Conservation (phyloP, 2,329 filamentous ascomycete genomes). For the Pseudopyricularia cyperi region DNA sequence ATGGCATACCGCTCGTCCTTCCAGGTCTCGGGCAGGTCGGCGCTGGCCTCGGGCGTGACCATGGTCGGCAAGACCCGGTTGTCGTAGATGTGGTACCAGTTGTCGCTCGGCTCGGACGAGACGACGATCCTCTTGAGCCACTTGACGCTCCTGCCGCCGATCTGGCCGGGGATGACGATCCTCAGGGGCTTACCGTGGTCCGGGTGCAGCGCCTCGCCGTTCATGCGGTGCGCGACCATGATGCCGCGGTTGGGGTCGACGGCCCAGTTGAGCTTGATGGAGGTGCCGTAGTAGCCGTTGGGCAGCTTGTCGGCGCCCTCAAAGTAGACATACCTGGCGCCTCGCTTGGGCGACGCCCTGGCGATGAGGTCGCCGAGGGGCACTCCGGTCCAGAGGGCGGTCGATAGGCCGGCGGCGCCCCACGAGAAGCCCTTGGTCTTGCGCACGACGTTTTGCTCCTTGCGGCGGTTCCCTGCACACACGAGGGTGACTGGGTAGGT, state of each 20-base stretch:
- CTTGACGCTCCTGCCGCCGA: slow-evolving; percentile 85
- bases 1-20: slow-evolving; percentile 84
- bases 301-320: slow-evolving; percentile 81
- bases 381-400: slow-evolving; percentile 77
- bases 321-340: slow-evolving; percentile 76
- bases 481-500: slow-evolving; percentile 83
- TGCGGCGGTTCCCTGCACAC: slow-evolving; percentile 81
- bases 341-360: slow-evolving; percentile 52
- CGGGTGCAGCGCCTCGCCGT: slow-evolving; percentile 64
- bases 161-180: slow-evolving; percentile 78
- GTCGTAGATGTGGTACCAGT: slow-evolving; percentile 94
- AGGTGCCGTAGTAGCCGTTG: slow-evolving; percentile 82
- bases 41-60: slow-evolving; percentile 69
- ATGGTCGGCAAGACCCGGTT: slow-evolving; percentile 82
- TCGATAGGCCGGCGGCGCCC: slow-evolving; percentile 79
- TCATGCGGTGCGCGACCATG: slow-evolving; percentile 84
- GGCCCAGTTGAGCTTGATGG: slow-evolving; percentile 76
- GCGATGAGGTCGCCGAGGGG: slow-evolving; percentile 59
- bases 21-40: slow-evolving; percentile 65
- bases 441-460: slow-evolving; percentile 82
- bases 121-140: slow-evolving; percentile 77
- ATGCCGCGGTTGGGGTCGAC: slow-evolving; percentile 74
- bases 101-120: slow-evolving; percentile 68
- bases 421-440: slow-evolving; percentile 93
- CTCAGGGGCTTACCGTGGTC: slow-evolving; percentile 81